phyloP scores from a whole-genome alignment of 2,329 filamentous ascomycete species.

The Phialophora verrucosa region DNA sequence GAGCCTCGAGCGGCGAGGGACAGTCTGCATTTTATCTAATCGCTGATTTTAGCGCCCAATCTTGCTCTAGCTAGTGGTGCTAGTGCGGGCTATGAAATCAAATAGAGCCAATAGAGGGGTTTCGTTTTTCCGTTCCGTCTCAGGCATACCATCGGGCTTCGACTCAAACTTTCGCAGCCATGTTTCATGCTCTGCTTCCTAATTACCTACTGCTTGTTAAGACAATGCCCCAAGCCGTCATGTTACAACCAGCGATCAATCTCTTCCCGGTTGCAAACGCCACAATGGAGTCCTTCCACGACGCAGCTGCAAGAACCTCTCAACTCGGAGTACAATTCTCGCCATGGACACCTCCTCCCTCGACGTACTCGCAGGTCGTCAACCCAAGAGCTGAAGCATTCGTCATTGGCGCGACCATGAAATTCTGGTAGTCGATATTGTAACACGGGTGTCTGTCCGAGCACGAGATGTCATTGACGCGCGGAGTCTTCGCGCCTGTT shows the following conservation, averaged over 20 bases:
- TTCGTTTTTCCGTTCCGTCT: not conserved
- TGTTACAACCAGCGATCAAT: not conserved
- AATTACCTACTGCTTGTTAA: not conserved
- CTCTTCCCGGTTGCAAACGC: not conserved
- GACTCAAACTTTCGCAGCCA: not conserved
- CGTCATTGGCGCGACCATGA: not conserved
- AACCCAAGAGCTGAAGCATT: not conserved
- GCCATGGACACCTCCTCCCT: not conserved
- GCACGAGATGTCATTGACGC: not conserved
- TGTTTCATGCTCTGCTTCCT: not conserved
- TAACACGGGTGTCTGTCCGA: not conserved
- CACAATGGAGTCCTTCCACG: not conserved
- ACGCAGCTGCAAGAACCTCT: not conserved
- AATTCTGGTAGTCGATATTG: constrained; percentile 2
- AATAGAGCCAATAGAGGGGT: not conserved
- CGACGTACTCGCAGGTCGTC: constrained; percentile 2
- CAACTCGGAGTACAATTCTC: not conserved
- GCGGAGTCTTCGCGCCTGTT: not conserved
- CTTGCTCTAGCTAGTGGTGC: not conserved
- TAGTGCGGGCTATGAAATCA: not conserved
- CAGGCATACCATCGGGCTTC: not conserved
- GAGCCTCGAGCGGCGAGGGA: not conserved
- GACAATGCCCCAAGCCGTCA: not conserved
- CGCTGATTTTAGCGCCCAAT: not conserved
- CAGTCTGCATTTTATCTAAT: constrained; percentile 11